Percentiles rank a stretch among this genome's conserved stretches.
Evolutionary conservation across 345 rosid species (phyloP).

Genomic region (Euphorbia peplus): DNA sequence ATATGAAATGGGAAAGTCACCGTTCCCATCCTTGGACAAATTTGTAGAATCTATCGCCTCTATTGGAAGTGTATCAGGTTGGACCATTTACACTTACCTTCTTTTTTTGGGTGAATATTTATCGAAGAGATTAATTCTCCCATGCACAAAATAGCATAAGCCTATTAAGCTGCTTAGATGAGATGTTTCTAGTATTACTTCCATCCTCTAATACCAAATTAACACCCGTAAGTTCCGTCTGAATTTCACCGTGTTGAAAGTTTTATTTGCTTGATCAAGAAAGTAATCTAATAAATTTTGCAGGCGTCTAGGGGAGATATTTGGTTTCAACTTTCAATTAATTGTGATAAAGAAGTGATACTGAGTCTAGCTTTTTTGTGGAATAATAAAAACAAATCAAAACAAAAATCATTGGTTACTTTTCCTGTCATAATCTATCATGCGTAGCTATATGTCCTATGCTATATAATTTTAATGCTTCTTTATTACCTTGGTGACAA

Average conservation of each 20-base stretch:
- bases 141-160: conserved; percentile 2
- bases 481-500: conserved; percentile 12
- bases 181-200: neutral
- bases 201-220: neutral
- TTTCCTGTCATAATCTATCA: neutral
- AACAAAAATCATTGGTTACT: neutral
- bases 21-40: conserved; percentile 73
- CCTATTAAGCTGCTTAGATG: conserved; percentile 4
- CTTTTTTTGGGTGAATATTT: neutral
- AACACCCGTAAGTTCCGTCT: neutral
- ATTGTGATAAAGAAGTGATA: neutral
- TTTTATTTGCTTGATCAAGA: neutral
- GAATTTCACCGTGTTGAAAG: neutral
- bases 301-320: neutral
- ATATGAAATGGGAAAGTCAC: conserved; percentile 62
- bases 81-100: conserved; percentile 12
- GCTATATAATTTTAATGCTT: neutral
- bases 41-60: conserved; percentile 75
- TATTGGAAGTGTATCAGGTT: conserved; percentile 65
- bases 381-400: too few relatives aligned
- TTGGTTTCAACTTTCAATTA: neutral
- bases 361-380: neutral
- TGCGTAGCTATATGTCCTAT: too few relatives aligned
- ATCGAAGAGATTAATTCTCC: neutral
- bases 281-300: conserved; percentile 1